These are phyloP conservation scores for Areca catechu DNA, from an alignment of 176 grass and related monocot species.

Conservation along the genomic window DNA sequence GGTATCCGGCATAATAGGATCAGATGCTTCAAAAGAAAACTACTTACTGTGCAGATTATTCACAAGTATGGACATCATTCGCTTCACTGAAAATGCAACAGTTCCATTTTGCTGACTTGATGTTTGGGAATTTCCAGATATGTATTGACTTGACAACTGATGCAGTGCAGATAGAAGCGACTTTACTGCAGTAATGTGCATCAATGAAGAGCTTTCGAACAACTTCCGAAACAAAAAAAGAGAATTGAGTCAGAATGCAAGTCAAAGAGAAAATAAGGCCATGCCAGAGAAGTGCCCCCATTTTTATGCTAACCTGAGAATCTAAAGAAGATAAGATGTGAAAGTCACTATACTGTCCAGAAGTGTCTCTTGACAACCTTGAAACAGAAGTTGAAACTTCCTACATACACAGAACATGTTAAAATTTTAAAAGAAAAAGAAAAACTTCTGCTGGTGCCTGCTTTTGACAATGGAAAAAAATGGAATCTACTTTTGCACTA, in stretches of 20 bases:
- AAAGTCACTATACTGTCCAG: slow-evolving; percentile 97
- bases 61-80: slow-evolving; percentile 78
- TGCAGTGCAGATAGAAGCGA: slow-evolving; percentile 83
- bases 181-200: slow-evolving; percentile 85
- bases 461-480: no score
- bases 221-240: slow-evolving; percentile 51
- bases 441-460: neutral
- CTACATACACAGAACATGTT: slow-evolving; percentile 24
- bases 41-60: slow-evolving; percentile 82
- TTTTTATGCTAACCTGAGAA: slow-evolving; percentile 78
- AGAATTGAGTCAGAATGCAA: slow-evolving; percentile 16
- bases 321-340: slow-evolving; percentile 98
- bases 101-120: slow-evolving; percentile 63
- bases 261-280: neutral
- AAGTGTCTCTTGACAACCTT: slow-evolving; percentile 74
- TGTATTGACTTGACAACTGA: slow-evolving; percentile 91
- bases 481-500: no score
- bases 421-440: neutral
- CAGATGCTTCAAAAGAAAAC: neutral
- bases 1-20: no score
- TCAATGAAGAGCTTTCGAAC: slow-evolving; percentile 96
- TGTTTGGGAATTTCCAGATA: slow-evolving; percentile 47
- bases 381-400: slow-evolving; percentile 95
- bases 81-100: slow-evolving; percentile 88
- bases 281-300: slow-evolving; percentile 5